phyloP scores from a whole-genome alignment of 1,284 basidiomycete species.

The Cutaneotrichosporon mucoides region DNA sequence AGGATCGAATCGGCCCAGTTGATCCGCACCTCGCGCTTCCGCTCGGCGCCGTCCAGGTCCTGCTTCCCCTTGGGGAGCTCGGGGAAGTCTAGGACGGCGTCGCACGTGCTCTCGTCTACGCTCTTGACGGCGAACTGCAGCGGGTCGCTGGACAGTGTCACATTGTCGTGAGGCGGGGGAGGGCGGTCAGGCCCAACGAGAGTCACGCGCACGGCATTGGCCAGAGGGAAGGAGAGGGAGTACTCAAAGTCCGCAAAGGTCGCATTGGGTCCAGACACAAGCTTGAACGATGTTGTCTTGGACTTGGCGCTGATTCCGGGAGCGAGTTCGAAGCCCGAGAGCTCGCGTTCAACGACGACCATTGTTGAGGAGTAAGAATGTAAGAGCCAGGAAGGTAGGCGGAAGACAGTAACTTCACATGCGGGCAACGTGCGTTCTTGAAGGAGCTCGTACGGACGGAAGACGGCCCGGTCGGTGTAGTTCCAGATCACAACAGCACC shows the following conservation, averaged over 20 bases:
- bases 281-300: conserved; percentile 17
- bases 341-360: conserved; percentile 25
- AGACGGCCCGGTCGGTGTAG: not conserved
- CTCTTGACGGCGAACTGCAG: conserved; percentile 28
- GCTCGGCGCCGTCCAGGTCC: conserved; percentile 21
- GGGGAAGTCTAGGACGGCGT: conserved; percentile 33
- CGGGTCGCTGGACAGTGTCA: conserved; percentile 31
- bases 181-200: conserved; percentile 45
- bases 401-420: not conserved
- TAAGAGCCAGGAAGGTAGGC: not conserved
- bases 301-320: not conserved
- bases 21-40: conserved; percentile 28
- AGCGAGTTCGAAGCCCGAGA: conserved; percentile 18
- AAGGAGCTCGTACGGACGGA: not conserved
- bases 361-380: conserved; percentile 3
- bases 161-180: conserved; percentile 47
- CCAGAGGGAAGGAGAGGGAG: conserved; percentile 40
- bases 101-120: conserved; percentile 18
- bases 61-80: conserved; percentile 17
- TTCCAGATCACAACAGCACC: not conserved
- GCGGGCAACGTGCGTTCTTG: not conserved
- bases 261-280: conserved; percentile 20
- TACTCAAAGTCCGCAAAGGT: conserved; percentile 37
- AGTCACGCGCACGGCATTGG: conserved; percentile 40
- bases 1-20: conserved; percentile 36